Evolutionary conservation across 2,329 filamentous ascomycete genomes (phyloP), one percentile per base, ranked within the genome.

Genomic region (Grosmannia clavigera): DNA sequence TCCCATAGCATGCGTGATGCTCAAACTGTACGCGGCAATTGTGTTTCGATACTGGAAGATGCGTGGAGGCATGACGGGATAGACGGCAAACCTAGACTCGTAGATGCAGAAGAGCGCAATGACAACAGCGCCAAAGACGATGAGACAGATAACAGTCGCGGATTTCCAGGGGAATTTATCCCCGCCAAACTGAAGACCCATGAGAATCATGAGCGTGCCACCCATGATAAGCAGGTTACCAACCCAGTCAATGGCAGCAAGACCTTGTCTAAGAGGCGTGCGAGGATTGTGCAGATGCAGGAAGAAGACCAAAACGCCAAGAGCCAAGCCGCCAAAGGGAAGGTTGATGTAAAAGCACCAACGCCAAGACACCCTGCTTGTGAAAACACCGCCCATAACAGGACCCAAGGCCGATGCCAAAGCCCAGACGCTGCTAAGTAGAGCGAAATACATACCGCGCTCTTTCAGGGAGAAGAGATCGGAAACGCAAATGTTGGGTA

Each of bases 111-210:
- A 95, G 48, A 92, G 65, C 10, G 65, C 79, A 60, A 86, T 77
- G 19, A 79, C 14, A 31, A 51, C 53, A 40, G 33, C 52, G 53
- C 58, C 58, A 56, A 59, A 56, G 12, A 59, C 40, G 5, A 59
- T 78, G 35, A 95, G 78, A 66, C 88, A 92, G 66, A 95, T 79
- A 35, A 91, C 86, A 1, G 81, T 85, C 2, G 87, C 78, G 0
- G 87, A 91, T 58, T 75, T 73, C 90, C 90, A 95, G 1, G 90
- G 86, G 63, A 82, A 82, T 22, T 78, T 78, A 57, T 90, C 81
- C 51, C 90, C 90, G 58, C 90, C 91, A 63, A 91, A 90, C 69
- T 95, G 86, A 16, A 95, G 81, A 0, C 90, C 91, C 53, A 95
- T 83, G 3, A 78, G 19, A 19, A 56, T 4, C 38, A 55, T 50